Base-by-base conservation (phyloP, 441 rosid species). In the Flueggea neowawraea region DNA sequence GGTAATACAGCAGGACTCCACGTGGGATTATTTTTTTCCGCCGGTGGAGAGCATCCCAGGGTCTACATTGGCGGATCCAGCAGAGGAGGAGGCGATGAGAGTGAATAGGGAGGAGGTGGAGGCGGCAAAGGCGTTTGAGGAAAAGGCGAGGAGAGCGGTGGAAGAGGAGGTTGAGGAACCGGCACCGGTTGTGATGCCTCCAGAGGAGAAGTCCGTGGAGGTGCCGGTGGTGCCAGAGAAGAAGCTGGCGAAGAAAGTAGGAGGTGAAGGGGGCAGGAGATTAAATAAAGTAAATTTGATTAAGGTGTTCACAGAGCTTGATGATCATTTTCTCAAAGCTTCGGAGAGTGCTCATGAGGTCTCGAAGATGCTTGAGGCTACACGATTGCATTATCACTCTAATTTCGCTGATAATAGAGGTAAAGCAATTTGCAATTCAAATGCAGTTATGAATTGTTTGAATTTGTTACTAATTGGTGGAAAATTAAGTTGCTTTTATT, bases 371-470 rank as follows among this genome's bases (percentile, higher is more conserved):
- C 68, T 94, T 72, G 99, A 94, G 85, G 97, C 97, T 22, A 82
- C 97, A 4, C 73, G 95, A 67, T 68, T 94, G 70, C 96, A 91
- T 84, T 94, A 89, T 76, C 98, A 94, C 74, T 94, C 98, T 14
- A 94, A 94, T 76, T 94, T 90, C 66, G 97, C 97, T 1, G 97
- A 94, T 78, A 88, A 90, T 78, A 69, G 96, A 54, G 94, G 88
- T 83, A 70, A 6, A 13, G 12, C 28, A 22, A 22, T 22, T 22
- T 13, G 10, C 12, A 3, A 51, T 7, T 51, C 17, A 12, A 51
- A 9, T n/a, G 17, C 12, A 17, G 17, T 51, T 47, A 12, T 62
- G 44, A 56, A 44, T 63, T 52, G 50, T 31, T 47, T 14, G 5
- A 9, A 12, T 47, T 11, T 9, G 50, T 10, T 47, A 9, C 4